These are phyloP conservation scores for Schoenoplectus triqueter DNA, from an alignment of 202 grass and related monocot species.

Conservation along the genomic window DNA sequence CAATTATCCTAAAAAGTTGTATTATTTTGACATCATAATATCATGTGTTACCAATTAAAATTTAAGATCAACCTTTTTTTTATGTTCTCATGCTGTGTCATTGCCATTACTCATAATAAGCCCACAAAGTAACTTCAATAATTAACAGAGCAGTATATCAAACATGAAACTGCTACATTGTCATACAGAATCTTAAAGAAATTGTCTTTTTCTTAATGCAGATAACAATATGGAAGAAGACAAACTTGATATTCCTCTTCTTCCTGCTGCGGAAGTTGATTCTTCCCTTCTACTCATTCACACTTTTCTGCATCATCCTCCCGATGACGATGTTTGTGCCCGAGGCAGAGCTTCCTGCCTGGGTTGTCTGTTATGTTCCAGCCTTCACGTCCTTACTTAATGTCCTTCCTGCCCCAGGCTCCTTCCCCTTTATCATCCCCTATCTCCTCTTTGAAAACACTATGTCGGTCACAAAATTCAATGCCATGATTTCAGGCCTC, in stretches of 20 bases:
- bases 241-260: constrained; percentile 80
- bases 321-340: constrained; percentile 90
- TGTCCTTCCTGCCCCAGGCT: constrained; percentile 56
- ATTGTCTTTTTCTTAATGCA: constrained; percentile 45
- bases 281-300: constrained; percentile 87
- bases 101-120: too few relatives aligned
- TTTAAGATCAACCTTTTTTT: background rate
- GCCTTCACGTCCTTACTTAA: constrained; percentile 71
- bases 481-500: constrained; percentile 75
- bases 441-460: constrained; percentile 91
- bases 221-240: constrained; percentile 76
- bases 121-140: too few relatives aligned
- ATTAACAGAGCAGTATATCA: background rate
- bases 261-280: constrained; percentile 80
- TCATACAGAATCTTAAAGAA: background rate
- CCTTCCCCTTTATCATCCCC: constrained; percentile 74
- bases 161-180: background rate
- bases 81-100: too few relatives aligned
- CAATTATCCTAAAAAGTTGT: background rate
- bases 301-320: constrained; percentile 87
- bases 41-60: background rate
- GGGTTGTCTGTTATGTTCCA: constrained; percentile 83
- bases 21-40: background rate
- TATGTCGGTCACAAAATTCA: constrained; percentile 90
- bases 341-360: constrained; percentile 71